A percentile compares a stretch with the other conserved stretches of the same genome.
Evolutionary conservation across 2,329 filamentous ascomycete species (phyloP).

Genomic region (Penicillium nordicum): DNA sequence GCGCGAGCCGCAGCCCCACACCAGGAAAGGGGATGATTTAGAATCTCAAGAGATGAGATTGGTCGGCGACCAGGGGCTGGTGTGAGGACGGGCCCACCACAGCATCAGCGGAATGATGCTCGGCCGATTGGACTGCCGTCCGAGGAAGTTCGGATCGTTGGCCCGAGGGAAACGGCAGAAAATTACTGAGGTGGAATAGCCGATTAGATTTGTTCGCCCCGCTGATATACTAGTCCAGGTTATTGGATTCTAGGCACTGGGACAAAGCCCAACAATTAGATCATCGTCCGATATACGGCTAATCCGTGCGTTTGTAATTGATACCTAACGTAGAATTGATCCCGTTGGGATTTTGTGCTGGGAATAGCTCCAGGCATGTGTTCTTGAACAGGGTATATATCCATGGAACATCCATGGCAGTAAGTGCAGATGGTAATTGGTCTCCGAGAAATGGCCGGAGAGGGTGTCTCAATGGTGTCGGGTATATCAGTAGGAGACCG

Average conservation of each 20-base stretch:
- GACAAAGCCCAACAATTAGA: background rate
- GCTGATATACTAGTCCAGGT: slow-evolving; percentile 1
- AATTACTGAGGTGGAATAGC: slow-evolving; percentile 19
- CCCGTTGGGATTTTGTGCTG: background rate
- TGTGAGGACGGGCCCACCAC: background rate
- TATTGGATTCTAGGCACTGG: background rate
- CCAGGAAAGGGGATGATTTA: background rate
- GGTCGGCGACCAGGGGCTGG: background rate
- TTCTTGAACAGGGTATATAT: background rate
- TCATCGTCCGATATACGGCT: background rate
- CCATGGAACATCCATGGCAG: background rate
- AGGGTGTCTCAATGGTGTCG: background rate
- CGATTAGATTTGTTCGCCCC: slow-evolving; percentile 10
- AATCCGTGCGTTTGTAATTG: background rate
- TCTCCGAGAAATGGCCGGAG: background rate
- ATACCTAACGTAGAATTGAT: background rate
- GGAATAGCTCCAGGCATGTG: background rate
- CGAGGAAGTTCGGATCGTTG: slow-evolving; percentile 11
- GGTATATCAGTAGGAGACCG: background rate
- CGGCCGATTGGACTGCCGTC: slow-evolving; percentile 6
- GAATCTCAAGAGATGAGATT: slow-evolving; percentile 6
- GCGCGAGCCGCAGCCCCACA: slow-evolving; percentile 5
- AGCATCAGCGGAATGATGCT: background rate
- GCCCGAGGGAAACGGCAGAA: slow-evolving; percentile 18
- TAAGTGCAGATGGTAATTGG: background rate